Evolutionary conservation across 169 alveolate species (phyloP).

Genomic region (Eimeria falciformis): DNA sequence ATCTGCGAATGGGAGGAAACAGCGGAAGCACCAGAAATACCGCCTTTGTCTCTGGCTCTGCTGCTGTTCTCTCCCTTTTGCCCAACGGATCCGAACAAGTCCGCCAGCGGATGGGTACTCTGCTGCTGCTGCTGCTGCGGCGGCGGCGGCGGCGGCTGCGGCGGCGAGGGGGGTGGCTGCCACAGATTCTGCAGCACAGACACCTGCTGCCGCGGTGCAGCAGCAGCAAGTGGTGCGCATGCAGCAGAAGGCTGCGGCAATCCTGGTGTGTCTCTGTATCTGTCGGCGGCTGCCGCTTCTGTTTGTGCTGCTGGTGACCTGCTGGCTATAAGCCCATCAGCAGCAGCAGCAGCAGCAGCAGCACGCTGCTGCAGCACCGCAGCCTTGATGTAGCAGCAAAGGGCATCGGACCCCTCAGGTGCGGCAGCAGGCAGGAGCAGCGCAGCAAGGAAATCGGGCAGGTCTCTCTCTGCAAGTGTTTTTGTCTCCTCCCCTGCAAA

Average conservation of each 20-base stretch:
- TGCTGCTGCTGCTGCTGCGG: slow-evolving; percentile 50
- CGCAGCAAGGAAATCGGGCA: slow-evolving; percentile 64
- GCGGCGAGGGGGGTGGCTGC: slow-evolving; percentile 48
- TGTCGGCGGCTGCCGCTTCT: background rate
- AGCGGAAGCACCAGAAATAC: background rate
- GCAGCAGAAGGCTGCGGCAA: slow-evolving; percentile 50
- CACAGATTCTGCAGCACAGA: slow-evolving; percentile 52
- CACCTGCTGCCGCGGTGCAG: slow-evolving; percentile 58
- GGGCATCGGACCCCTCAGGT: slow-evolving; percentile 2
- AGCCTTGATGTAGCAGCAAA: slow-evolving; percentile 20
- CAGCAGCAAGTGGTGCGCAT: slow-evolving; percentile 34
- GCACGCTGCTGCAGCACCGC: slow-evolving; percentile 58
- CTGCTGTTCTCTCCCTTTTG: slow-evolving; percentile 20
- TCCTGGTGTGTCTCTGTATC: slow-evolving; percentile 22
- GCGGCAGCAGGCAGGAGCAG: slow-evolving; percentile 46
- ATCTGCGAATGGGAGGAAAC: slow-evolving; percentile 14
- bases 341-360: slow-evolving; percentile 15
- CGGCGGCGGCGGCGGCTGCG: slow-evolving; percentile 4
- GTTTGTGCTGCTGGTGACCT: background rate
- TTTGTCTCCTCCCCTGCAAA: slow-evolving; percentile 88
- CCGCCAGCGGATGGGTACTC: slow-evolving; percentile 38
- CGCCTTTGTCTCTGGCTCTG: background rate
- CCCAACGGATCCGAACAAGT: background rate
- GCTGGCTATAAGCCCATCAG: background rate
- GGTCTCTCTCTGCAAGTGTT: slow-evolving; percentile 22